phyloP scores from a whole-genome alignment of 768 basidiomycete species.

The Tricholoma saponaceum region DNA sequence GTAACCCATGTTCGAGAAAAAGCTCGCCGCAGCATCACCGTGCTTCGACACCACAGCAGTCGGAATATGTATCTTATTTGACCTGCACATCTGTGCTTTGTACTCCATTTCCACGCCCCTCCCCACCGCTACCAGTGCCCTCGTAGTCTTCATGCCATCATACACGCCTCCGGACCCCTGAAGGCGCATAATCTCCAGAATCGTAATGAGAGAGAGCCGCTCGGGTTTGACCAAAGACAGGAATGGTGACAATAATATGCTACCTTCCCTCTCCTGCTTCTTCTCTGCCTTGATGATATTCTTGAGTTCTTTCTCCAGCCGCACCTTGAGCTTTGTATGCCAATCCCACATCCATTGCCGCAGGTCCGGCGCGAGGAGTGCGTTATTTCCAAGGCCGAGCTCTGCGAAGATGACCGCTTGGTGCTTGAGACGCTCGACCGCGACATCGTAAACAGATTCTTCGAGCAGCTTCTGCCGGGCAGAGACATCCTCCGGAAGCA shows the following conservation, averaged over 20 bases:
- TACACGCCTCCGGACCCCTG: slow-evolving; percentile 72
- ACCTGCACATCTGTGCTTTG: slow-evolving; percentile 75
- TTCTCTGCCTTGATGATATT: slow-evolving; percentile 37
- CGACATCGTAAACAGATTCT: slow-evolving; percentile 82
- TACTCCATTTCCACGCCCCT: slow-evolving; percentile 88
- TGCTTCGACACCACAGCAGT: slow-evolving; percentile 7
- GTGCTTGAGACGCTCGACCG: slow-evolving; percentile 63
- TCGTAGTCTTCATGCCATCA: slow-evolving; percentile 86
- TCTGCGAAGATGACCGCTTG: slow-evolving; percentile 55
- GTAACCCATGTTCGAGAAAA: slow-evolving; percentile 61
- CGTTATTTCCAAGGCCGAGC: slow-evolving; percentile 48
- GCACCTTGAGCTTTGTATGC: slow-evolving; percentile 56
- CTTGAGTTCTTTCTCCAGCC: slow-evolving; percentile 48
- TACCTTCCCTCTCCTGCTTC: background rate
- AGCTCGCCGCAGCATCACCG: slow-evolving; percentile 32
- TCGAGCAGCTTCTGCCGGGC: slow-evolving; percentile 81
- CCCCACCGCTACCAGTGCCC: slow-evolving; percentile 77
- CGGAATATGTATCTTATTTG: slow-evolving; percentile 53
- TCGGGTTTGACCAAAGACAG: slow-evolving; percentile 70
- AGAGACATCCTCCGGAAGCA: slow-evolving; percentile 63
- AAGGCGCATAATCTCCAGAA: slow-evolving; percentile 84
- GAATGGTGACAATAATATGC: slow-evolving; percentile 54
- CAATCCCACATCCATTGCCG: slow-evolving; percentile 86
- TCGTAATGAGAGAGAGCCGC: slow-evolving; percentile 82
- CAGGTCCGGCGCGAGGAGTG: slow-evolving; percentile 46